Conservation (phyloP, 2,329 filamentous ascomycete genomes). For the Gyromitra esculenta region DNA sequence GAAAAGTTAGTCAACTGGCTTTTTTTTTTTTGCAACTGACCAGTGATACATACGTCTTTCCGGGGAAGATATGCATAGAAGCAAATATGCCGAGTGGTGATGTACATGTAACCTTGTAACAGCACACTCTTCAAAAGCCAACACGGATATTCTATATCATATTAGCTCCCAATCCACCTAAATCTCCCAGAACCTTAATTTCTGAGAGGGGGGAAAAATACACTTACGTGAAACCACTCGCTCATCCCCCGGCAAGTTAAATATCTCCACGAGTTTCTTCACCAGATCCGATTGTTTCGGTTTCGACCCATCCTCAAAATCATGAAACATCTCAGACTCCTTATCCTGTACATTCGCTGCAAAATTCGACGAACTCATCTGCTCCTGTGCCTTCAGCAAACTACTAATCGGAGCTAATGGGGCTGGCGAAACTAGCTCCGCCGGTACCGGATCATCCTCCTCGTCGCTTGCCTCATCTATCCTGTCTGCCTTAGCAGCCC, state of each 20-base stretch:
- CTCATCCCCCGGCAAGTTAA: slow-evolving; percentile 81
- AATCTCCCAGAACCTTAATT: not conserved
- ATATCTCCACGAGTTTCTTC: slow-evolving; percentile 80
- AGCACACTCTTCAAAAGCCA: slow-evolving; percentile 92
- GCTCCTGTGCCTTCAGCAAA: slow-evolving; percentile 53
- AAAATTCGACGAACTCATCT: slow-evolving; percentile 54
- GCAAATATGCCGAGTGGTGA: slow-evolving; percentile 90
- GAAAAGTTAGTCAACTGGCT: slow-evolving; percentile 53
- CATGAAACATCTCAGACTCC: slow-evolving; percentile 55
- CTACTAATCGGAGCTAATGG: slow-evolving; percentile 50
- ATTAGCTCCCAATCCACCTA: slow-evolving; percentile 13
- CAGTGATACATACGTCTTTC: slow-evolving; percentile 72
- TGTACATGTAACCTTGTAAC: slow-evolving; percentile 94
- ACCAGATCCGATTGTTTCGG: slow-evolving; percentile 65
- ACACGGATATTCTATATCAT: slow-evolving; percentile 80
- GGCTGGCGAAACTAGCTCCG: slow-evolving; percentile 40
- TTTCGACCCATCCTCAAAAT: slow-evolving; percentile 56
- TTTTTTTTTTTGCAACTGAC: not conserved
- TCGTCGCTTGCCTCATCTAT: slow-evolving; percentile 53
- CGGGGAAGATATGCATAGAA: slow-evolving; percentile 98
- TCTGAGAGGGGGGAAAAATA: not conserved
- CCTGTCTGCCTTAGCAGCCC: slow-evolving; percentile 11
- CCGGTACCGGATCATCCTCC: slow-evolving; percentile 51
- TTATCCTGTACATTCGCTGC: slow-evolving; percentile 57
- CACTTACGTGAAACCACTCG: slow-evolving; percentile 78